These are phyloP conservation scores for Psilocybe subaeruginosa DNA, from an alignment of 768 basidiomycete species.

Conservation along the genomic window DNA sequence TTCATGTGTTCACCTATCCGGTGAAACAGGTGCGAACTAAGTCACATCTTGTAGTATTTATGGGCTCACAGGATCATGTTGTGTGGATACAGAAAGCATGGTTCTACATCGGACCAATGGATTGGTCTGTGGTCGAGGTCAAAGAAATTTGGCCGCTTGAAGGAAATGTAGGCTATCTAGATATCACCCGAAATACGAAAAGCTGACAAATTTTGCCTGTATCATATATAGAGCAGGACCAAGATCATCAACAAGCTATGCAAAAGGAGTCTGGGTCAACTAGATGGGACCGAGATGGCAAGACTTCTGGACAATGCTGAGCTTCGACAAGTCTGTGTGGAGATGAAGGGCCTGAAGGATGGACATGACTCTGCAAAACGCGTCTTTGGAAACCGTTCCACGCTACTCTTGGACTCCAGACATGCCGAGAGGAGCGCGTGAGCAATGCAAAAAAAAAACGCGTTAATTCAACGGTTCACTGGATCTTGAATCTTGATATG, in stretches of 20 bases:
- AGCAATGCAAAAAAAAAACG: not conserved
- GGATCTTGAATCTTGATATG: conserved; percentile 9
- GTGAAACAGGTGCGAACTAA: conserved; percentile 39
- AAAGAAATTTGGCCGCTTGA: conserved; percentile 42
- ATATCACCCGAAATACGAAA: not conserved
- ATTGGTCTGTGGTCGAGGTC: conserved; percentile 39
- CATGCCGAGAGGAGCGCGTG: conserved; percentile 14
- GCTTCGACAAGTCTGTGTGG: conserved; percentile 49
- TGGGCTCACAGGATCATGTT: conserved; percentile 4
- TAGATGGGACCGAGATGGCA: conserved; percentile 35
- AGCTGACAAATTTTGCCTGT: not conserved
- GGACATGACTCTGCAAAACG: conserved; percentile 14
- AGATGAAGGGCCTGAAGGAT: conserved; percentile 29
- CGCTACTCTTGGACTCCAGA: conserved; percentile 8
- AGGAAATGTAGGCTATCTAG: conserved; percentile 32
- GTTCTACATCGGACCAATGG: conserved; percentile 55
- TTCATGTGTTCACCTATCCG: conserved; percentile 58
- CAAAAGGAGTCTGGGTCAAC: conserved; percentile 34
- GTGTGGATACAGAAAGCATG: conserved; percentile 40
- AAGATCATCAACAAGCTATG: conserved; percentile 36
- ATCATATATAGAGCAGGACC: conserved; percentile 28
- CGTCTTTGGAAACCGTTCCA: conserved; percentile 10
- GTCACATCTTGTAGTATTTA: not conserved
- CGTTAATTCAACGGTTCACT: no score
- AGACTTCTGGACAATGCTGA: conserved; percentile 40